phyloP scores from a whole-genome alignment of 352 stramenopile genomes.

The Globisporangium mamillatum region DNA sequence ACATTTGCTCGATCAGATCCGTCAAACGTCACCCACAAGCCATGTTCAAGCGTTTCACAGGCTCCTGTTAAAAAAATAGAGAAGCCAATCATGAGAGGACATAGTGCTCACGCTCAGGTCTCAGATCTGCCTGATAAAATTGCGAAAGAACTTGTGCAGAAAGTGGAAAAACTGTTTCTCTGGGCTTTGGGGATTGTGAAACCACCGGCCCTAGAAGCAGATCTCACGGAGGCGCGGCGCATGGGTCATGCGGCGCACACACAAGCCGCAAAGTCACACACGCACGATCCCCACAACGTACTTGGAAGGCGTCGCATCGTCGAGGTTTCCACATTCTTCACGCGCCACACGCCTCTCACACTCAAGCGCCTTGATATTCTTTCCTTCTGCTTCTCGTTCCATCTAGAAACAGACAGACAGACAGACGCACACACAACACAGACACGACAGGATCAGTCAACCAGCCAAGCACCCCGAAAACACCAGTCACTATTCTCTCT shows the following conservation, averaged over 20 bases:
- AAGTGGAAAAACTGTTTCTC: not conserved
- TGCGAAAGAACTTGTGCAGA: not conserved
- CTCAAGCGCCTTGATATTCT: not conserved
- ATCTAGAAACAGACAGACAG: not conserved
- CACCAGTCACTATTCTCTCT: not conserved
- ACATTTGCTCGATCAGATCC: too few relatives aligned
- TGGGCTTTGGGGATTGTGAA: not conserved
- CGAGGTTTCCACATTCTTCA: not conserved
- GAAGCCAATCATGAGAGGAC: too few relatives aligned
- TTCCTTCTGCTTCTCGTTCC: not conserved
- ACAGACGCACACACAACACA: not conserved
- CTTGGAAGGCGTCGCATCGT: not conserved
- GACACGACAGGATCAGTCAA: not conserved
- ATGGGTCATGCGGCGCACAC: too few relatives aligned
- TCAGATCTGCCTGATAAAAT: too few relatives aligned
- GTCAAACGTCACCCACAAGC: too few relatives aligned
- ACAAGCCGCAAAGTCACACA: not conserved
- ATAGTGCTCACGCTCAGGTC: too few relatives aligned
- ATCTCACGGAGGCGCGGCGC: too few relatives aligned
- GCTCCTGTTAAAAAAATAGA: too few relatives aligned
- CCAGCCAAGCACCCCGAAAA: not conserved
- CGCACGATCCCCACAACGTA: not conserved
- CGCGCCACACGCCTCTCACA: not conserved
- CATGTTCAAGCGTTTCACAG: too few relatives aligned
- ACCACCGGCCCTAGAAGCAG: not conserved